A percentile compares a stretch with the other conserved stretches of the same genome.
These are phyloP conservation scores for Plasmodium yoelii DNA, from an alignment of 169 alveolate species.

Conservation along the genomic window DNA sequence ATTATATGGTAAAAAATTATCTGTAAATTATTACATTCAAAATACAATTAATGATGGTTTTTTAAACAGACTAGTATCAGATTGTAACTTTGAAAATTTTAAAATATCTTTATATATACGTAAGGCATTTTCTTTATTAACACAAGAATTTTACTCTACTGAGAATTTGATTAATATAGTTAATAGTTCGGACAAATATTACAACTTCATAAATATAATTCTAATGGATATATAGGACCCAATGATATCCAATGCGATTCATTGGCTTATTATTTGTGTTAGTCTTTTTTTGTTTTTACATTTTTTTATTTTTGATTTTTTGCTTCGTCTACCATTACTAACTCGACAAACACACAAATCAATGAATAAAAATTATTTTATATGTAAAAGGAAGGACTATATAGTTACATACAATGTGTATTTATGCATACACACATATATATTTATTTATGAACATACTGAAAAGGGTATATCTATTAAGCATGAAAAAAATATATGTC, in stretches of 20 bases:
- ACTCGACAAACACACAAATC: too few relatives aligned
- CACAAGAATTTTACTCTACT: conserved; percentile 31
- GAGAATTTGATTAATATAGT: conserved; percentile 43
- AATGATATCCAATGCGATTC: background rate
- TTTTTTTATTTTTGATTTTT: background rate
- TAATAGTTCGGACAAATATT: conserved; percentile 62
- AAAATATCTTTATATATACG: conserved; percentile 41
- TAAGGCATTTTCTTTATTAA: conserved; percentile 55
- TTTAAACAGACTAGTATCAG: conserved; percentile 43
- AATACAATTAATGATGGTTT: conserved; percentile 32
- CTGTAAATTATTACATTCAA: conserved; percentile 51
- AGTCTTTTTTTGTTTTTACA: conserved; percentile 6
- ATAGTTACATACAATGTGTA: too few relatives aligned
- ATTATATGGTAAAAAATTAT: conserved; percentile 49
- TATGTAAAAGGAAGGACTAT: too few relatives aligned
- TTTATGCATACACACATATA: too few relatives aligned
- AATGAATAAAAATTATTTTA: too few relatives aligned
- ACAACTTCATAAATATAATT: conserved; percentile 59
- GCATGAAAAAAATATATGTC: too few relatives aligned
- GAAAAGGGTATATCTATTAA: too few relatives aligned
- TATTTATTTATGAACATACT: too few relatives aligned
- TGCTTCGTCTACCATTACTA: too few relatives aligned
- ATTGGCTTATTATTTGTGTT: background rate
- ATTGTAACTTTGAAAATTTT: conserved; percentile 40
- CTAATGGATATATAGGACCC: conserved; percentile 35